Conservation (phyloP, 768 basidiomycete species). For the Asterophora parasitica region DNA sequence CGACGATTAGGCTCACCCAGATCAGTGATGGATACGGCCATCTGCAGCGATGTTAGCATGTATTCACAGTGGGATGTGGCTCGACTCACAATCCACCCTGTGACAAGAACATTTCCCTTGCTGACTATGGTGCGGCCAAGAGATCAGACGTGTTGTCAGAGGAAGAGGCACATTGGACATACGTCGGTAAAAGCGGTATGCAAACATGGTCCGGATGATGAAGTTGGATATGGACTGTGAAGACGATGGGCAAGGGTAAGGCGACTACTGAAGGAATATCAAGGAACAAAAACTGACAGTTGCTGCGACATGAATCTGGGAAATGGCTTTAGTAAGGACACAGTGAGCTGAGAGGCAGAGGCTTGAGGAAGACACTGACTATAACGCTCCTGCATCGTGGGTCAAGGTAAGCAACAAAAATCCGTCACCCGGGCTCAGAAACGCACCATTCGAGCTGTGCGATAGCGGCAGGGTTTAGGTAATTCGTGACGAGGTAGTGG, state of each 20-base stretch:
- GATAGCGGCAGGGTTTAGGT: constrained; percentile 41
- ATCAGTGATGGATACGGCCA: constrained; percentile 37
- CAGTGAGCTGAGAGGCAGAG: not conserved
- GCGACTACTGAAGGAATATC: not conserved
- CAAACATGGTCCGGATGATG: constrained; percentile 48
- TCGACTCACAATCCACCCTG: constrained; percentile 42
- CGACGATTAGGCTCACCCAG: constrained; percentile 31
- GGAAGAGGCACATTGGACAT: constrained; percentile 17
- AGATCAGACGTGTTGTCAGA: not conserved
- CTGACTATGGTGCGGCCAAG: constrained; percentile 32
- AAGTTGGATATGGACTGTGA: constrained; percentile 49
- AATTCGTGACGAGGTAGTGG: constrained; percentile 54
- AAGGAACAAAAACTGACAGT: constrained; percentile 35
- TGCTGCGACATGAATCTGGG: constrained; percentile 47
- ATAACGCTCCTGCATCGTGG: constrained; percentile 40
- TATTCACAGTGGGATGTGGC: not conserved
- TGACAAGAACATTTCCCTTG: constrained; percentile 36
- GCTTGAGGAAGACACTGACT: constrained; percentile 27
- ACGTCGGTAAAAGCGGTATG: constrained; percentile 47
- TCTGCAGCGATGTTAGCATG: constrained; percentile 15
- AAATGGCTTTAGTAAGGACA: not conserved
- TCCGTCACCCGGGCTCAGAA: not conserved
- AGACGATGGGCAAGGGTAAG: not conserved
- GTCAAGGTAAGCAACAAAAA: not conserved
- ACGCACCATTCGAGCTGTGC: constrained; percentile 44